phyloP scores from a whole-genome alignment of 2,329 filamentous ascomycete species.

The Beauveria sp. region DNA sequence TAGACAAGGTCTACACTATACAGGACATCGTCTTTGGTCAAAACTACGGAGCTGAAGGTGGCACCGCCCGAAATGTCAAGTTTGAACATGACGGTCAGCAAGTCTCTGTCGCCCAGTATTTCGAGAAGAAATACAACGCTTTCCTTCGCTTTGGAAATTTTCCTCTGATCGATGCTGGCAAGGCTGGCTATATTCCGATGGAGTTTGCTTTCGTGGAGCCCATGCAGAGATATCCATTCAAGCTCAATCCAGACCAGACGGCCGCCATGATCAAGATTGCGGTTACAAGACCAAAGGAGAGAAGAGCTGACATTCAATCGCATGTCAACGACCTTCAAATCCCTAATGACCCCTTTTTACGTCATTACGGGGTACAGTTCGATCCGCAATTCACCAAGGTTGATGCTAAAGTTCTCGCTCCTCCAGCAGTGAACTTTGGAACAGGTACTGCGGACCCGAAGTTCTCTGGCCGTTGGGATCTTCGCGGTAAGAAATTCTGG shows the following conservation, averaged over 20 bases:
- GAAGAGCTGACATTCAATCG: conserved; percentile 55
- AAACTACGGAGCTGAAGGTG: conserved; percentile 37
- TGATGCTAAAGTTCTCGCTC: conserved; percentile 61
- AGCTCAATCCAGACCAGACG: conserved; percentile 59
- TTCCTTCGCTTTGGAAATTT: conserved; percentile 38
- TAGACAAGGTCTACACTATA: conserved; percentile 44
- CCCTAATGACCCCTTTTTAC: conserved; percentile 63
- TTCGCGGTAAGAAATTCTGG: conserved; percentile 71
- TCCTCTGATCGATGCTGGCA: conserved; percentile 51
- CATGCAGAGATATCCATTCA: conserved; percentile 56
- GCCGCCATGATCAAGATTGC: conserved; percentile 88
- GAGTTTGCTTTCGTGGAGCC: conserved; percentile 47
- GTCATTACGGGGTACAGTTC: conserved; percentile 67
- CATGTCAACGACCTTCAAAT: conserved; percentile 53
- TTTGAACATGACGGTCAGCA: conserved; percentile 46
- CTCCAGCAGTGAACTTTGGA: conserved; percentile 65
- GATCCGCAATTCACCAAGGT: conserved; percentile 55
- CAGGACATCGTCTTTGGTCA: conserved; percentile 41
- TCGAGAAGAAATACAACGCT: conserved; percentile 45
- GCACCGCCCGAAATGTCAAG: conserved; percentile 41
- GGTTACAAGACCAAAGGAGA: conserved; percentile 64
- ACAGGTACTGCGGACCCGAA: conserved; percentile 52
- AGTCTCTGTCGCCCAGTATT: conserved; percentile 47
- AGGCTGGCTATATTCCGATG: conserved; percentile 51
- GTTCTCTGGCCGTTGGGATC: conserved; percentile 73